These are phyloP conservation scores for Fraxinus platypoda DNA, from an alignment of 305 asterid species.

Conservation along the genomic window DNA sequence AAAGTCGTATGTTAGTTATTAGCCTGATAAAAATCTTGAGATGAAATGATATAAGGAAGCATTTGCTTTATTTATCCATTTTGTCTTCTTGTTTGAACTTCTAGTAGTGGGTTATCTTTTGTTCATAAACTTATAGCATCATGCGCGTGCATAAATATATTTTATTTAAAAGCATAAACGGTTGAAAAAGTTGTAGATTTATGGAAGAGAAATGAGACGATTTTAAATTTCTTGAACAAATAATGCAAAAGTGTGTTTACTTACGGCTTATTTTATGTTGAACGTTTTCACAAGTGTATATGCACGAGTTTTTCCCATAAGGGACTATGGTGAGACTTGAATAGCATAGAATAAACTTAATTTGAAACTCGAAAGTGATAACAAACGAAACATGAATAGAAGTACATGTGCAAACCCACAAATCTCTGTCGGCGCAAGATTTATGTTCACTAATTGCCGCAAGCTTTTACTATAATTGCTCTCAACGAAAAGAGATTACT, in stretches of 20 bases:
- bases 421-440: not conserved
- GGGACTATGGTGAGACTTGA: not conserved
- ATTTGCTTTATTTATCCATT: not conserved
- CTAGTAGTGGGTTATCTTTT: not conserved
- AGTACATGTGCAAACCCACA: not conserved
- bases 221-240: not conserved
- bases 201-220: not conserved
- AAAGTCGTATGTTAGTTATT: conserved; percentile 15
- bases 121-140: not conserved
- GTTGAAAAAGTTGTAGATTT: not conserved
- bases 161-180: not conserved
- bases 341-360: not conserved
- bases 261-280: not conserved
- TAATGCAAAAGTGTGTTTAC: no score
- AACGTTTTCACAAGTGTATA: not conserved
- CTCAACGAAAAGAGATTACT: not conserved
- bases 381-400: not conserved
- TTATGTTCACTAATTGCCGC: not conserved
- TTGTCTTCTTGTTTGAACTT: conserved; percentile 10
- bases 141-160: not conserved
- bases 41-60: conserved; percentile 27
- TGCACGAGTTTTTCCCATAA: not conserved
- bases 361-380: not conserved
- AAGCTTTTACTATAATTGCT: not conserved
- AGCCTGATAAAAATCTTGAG: conserved; percentile 18